These are phyloP conservation scores for Saccharomyces pastorianus DNA, from an alignment of 1,139 yeast species.

Conservation along the genomic window DNA sequence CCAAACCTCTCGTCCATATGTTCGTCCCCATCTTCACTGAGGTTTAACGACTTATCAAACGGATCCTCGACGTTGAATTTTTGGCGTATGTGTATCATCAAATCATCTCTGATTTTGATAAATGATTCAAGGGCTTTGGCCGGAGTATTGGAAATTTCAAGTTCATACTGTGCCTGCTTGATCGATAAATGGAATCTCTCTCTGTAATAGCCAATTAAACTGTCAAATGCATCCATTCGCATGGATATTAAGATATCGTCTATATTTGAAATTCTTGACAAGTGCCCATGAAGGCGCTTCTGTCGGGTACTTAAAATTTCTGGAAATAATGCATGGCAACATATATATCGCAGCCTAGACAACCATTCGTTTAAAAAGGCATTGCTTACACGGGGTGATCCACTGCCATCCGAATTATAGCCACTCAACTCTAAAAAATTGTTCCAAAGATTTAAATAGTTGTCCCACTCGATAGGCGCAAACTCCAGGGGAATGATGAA, in stretches of 20 bases:
- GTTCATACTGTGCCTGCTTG: constrained; percentile 52
- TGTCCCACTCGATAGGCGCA: constrained; percentile 73
- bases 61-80: constrained; percentile 16
- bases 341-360: constrained; percentile 59
- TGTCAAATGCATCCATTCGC: constrained; percentile 46
- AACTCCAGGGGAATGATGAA: constrained; percentile 64
- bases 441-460: constrained; percentile 57
- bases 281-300: constrained; percentile 3
- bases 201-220: constrained; percentile 44
- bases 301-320: constrained; percentile 15
- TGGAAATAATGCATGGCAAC: constrained; percentile 77
- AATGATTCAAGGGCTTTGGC: neutral
- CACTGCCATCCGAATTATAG: constrained; percentile 52
- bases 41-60: constrained; percentile 7
- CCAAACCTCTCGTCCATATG: constrained; percentile 11
- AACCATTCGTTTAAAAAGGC: constrained; percentile 48
- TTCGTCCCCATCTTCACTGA: constrained; percentile 18
- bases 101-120: constrained; percentile 25
- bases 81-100: constrained; percentile 22
- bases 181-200: constrained; percentile 37
- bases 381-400: constrained; percentile 38
- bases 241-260: constrained; percentile 59
- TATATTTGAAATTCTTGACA: constrained; percentile 43
- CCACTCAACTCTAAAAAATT: constrained; percentile 46
- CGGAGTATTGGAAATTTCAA: constrained; percentile 13